Base-by-base conservation (phyloP, 345 rosid species). In the Toxicodendron radicans region DNA sequence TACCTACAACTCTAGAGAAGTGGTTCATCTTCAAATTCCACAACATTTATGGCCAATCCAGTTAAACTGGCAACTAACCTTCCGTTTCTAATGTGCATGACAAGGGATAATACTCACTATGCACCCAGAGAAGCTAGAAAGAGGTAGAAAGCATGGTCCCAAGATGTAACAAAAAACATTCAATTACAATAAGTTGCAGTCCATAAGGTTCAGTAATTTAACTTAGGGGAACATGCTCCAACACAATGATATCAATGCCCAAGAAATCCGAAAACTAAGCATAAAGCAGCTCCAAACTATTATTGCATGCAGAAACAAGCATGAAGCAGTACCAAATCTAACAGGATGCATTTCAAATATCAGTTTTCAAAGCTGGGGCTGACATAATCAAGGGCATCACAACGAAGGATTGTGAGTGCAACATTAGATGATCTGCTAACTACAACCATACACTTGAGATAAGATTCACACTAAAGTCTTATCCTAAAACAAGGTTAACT, bases 51-150 rank as follows among this genome's bases (percentile, higher is more conserved):
- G 53, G 48, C 51, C 61, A 63, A 70, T 27, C 70, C 27, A 54
- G 66, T 63, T 32, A 62, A 70, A 67, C 64, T 20, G 46, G 65
- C 35, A 71, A 75, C 66, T 11, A 21, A 38, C n/a, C 5, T 5
- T 9, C 14, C 6, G 9, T 38, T 38, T 38, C 43, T 38, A 38
- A 38, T 38, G 9, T 38, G 43, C 43, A 38, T 38, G 9, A 38
- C 9, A 30, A 3, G 35, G 62, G 62, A 30, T 23, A 48, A 48
- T 48, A 48, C 52, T 48, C 17, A 13, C 17, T 48, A 11, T 20
- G 18, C 23, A 16, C 58, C 58, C 18, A 0, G 23, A 18, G 20
- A 20, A 17, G 27, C 64, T 32, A 27, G 45, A 60, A 24, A 60
- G 43, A 60, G 32, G 64, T 60, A 32, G 20, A 60, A 32, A 60